phyloP scores from a whole-genome alignment of 192 early-diverging fungal genomes.

The Podila epicladia region DNA sequence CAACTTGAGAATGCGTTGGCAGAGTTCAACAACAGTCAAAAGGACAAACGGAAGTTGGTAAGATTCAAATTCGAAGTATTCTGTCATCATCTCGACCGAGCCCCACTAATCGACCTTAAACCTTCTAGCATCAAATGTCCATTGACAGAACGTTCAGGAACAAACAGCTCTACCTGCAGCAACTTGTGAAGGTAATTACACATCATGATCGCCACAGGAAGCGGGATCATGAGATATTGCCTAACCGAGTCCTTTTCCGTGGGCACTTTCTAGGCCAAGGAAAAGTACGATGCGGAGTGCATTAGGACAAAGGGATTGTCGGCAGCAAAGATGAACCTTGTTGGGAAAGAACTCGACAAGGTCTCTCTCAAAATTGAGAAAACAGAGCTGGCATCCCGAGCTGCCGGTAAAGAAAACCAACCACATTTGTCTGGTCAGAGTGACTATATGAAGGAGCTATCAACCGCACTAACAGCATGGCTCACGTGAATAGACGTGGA shows the following conservation, averaged over 20 bases:
- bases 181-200: conserved; percentile 53
- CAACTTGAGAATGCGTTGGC: conserved; percentile 67
- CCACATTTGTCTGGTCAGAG: background rate
- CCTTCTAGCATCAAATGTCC: conserved; percentile 54
- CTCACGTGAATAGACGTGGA: conserved; percentile 53
- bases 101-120: conserved; percentile 1
- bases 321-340: conserved; percentile 39
- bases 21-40: conserved; percentile 74
- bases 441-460: background rate
- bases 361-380: conserved; percentile 54
- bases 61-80: background rate
- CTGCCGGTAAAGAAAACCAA: conserved; percentile 34
- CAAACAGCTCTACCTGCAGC: conserved; percentile 57
- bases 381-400: conserved; percentile 44
- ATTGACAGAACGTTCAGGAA: conserved; percentile 63
- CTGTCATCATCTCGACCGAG: too few species aligned
- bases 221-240: background rate
- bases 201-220: background rate
- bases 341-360: conserved; percentile 56
- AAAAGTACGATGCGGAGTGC: conserved; percentile 58
- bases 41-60: conserved; percentile 68
- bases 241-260: conserved; percentile 1
- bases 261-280: conserved; percentile 37
- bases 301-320: conserved; percentile 40
- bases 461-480: background rate